phyloP scores from a whole-genome alignment of 2,329 filamentous ascomycete genomes.

The Zasmidium citrigriseum region DNA sequence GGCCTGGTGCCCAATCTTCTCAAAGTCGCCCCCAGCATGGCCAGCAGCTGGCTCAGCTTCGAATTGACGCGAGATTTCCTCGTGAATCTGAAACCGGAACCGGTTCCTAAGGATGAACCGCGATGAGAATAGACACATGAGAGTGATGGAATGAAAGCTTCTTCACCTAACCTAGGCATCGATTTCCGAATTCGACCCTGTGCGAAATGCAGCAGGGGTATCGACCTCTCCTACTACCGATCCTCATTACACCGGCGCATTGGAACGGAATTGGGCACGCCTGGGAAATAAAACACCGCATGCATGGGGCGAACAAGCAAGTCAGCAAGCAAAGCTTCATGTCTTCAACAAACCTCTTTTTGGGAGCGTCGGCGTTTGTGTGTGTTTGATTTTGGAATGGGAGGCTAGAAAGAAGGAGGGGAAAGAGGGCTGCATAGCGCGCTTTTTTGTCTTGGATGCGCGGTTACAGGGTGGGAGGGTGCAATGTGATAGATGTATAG shows the following conservation, averaged over 20 bases:
- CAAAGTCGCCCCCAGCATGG: constrained; percentile 98
- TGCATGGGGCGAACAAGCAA: no score
- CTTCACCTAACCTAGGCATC: no score
- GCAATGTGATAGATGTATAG: neutral
- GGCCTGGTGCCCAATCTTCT: constrained; percentile 92
- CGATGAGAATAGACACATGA: neutral
- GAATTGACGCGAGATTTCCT: constrained; percentile 90
- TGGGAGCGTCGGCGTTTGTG: neutral
- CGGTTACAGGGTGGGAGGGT: neutral
- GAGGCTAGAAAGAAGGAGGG: neutral
- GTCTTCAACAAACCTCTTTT: neutral
- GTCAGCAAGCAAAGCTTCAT: no score
- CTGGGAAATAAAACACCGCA: no score
- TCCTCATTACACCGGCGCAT: no score
- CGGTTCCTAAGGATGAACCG: constrained; percentile 15
- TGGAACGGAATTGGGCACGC: no score
- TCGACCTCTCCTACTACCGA: no score
- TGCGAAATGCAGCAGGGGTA: no score
- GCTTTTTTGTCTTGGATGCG: neutral
- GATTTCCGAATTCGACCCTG: no score
- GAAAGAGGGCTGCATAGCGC: neutral
- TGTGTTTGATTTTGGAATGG: neutral
- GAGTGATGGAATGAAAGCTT: no score
- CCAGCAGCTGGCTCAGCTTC: constrained; percentile 96
- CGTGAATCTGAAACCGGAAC: constrained; percentile 42